Base-by-base conservation (phyloP, 2,329 filamentous ascomycete species). In the Cladobotryum protrusum region DNA sequence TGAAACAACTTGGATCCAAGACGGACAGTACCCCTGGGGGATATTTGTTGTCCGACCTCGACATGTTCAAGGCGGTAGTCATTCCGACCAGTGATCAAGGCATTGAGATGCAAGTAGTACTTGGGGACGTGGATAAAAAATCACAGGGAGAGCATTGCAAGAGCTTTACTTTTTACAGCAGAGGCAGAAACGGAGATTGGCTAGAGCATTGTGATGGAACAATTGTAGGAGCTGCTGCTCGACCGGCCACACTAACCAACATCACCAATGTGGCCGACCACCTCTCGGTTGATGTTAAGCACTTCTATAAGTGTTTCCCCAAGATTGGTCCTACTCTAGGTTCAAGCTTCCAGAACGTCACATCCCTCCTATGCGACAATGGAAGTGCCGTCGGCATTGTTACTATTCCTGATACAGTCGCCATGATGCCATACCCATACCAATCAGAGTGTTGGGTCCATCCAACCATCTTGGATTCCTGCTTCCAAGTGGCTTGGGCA, bases 171-270 rank as follows among this genome's bases (percentile, higher is more conserved):
- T 33, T 45, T 17, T 18, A 33, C 4, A 32, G 20, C 19, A 18
- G 43, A 45, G 43, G 43, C 5, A 20, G 33, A 36, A 34, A 36
- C 18, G 43, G 43, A 5, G 34, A 45, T 19, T 48, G 46, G 46
- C 18, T 34, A 9, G 36, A 34, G 13, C 37, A 48, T 15, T 48
- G 37, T 37, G 34, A 33, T 4, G 46, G 46, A 20, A 42, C 15
- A 39, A 32, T 43, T n/a, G 41, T 20, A 13, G 32, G 24, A 11
- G 41, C 41, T 14, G 29, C 14, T 9, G 41, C 15, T n/a, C 24
- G 32, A 12, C 41, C 41, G 12, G 18, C n/a, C 11, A 4, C 15
- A 9, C 19, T 8, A 29, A 29, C 24, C 2, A 29, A 29, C 6
- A 29, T 29, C 24, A 8, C 24, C 6, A 29, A 29, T 29, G 24